These are phyloP conservation scores for Colletotrichum sublineola DNA, from an alignment of 2,329 filamentous ascomycete genomes.

Conservation along the genomic window DNA sequence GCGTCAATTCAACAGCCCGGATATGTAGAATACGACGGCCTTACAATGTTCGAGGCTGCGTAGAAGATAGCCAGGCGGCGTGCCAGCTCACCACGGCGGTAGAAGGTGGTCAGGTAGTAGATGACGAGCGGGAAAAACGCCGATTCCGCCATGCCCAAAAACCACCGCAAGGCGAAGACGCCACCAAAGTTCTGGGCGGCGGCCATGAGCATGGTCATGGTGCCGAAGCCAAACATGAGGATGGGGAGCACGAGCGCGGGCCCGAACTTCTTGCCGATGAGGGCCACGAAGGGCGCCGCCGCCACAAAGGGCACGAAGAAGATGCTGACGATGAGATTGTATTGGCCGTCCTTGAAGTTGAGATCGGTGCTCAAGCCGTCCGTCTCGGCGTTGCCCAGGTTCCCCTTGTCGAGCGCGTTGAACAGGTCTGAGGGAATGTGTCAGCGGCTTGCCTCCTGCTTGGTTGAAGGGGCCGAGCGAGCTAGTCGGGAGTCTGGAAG, in stretches of 20 bases:
- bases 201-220: constrained; percentile 53
- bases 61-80: constrained; percentile 42
- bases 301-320: constrained; percentile 84
- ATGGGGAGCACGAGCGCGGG: constrained; percentile 75
- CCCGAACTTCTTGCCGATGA: constrained; percentile 79
- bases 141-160: constrained; percentile 43
- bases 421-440: constrained; percentile 54
- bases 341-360: constrained; percentile 65
- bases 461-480: neutral
- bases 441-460: neutral
- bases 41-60: constrained; percentile 43
- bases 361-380: constrained; percentile 44
- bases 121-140: constrained; percentile 44
- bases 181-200: constrained; percentile 45
- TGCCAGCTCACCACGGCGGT: constrained; percentile 41
- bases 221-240: constrained; percentile 80
- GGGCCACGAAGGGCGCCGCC: constrained; percentile 65
- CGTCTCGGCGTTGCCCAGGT: constrained; percentile 60
- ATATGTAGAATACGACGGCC: neutral
- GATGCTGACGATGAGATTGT: constrained; percentile 78
- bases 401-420: constrained; percentile 60
- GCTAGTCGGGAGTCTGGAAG: no score
- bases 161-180: constrained; percentile 42
- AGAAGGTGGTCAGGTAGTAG: constrained; percentile 44
- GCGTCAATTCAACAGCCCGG: neutral